Evolutionary conservation across 2,329 filamentous ascomycete species (phyloP).

Genomic region (Hypoxylon sp.): DNA sequence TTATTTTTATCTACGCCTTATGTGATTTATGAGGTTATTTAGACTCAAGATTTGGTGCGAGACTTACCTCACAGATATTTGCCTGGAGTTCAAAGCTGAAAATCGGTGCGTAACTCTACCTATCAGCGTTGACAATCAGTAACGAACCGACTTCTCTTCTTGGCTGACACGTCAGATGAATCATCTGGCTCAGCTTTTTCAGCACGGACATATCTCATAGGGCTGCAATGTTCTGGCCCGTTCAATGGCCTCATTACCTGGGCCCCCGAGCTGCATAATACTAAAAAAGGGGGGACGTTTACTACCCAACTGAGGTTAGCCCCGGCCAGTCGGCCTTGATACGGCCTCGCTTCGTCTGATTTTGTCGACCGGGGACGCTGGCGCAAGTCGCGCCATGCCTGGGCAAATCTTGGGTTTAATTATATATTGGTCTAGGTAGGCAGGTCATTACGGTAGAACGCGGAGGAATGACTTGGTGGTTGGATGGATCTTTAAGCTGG

Average conservation of each 20-base stretch:
- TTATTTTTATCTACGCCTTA: not conserved
- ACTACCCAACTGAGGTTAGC: conserved; percentile 17
- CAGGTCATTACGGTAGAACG: not conserved
- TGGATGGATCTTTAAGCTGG: not conserved
- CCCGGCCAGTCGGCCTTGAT: conserved; percentile 13
- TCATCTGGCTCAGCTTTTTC: conserved; percentile 6
- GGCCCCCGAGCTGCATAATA: too few species aligned
- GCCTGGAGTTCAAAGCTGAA: conserved; percentile 1
- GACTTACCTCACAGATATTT: not conserved
- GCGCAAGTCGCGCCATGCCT: not conserved
- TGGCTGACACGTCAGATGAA: conserved; percentile 9
- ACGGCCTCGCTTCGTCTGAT: conserved; percentile 11
- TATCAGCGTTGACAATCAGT: conserved; percentile 4
- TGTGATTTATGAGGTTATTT: conserved; percentile 6
- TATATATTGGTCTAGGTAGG: not conserved
- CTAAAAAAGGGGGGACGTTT: conserved; percentile 6
- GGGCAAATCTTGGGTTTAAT: not conserved
- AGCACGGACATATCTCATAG: conserved; percentile 13
- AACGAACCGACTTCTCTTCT: conserved; percentile 1
- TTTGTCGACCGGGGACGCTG: not conserved
- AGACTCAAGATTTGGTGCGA: not conserved
- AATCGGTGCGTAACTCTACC: not conserved
- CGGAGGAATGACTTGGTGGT: not conserved
- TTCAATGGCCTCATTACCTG: not conserved
- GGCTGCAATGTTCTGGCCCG: conserved; percentile 14